Evolutionary conservation across 805 yeast species (phyloP).

Genomic region (Saccharomycopsis olivae): DNA sequence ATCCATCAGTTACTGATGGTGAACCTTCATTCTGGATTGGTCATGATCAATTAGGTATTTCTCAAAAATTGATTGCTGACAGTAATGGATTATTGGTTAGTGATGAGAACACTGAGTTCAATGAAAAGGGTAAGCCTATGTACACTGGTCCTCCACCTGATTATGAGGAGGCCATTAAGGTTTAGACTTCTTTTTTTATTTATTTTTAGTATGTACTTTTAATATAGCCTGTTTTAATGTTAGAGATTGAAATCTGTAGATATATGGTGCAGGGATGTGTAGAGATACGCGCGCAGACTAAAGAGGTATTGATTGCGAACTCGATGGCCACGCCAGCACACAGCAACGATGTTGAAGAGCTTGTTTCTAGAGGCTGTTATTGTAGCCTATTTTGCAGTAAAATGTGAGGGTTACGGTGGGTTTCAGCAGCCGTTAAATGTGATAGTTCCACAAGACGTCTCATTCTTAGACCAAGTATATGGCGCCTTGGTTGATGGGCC

Average conservation of each 20-base stretch:
- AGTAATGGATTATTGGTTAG: constrained; percentile 48
- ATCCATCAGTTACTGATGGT: constrained; percentile 46
- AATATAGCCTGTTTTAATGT: not conserved
- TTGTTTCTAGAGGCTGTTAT: no score
- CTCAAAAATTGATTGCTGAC: constrained; percentile 44
- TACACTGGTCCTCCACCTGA: constrained; percentile 64
- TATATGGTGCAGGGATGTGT: no score
- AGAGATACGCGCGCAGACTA: no score
- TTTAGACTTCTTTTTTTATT: not conserved
- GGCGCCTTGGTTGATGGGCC: not conserved
- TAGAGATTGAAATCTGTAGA: no score
- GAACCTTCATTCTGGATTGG: constrained; percentile 66
- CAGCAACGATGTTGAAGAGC: no score
- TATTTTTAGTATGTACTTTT: not conserved
- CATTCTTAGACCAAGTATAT: not conserved
- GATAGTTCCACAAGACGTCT: no score
- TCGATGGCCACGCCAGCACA: no score
- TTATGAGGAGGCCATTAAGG: constrained; percentile 39
- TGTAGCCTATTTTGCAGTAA: no score
- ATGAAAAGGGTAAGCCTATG: constrained; percentile 44
- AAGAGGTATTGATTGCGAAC: no score
- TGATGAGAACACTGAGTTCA: constrained; percentile 46
- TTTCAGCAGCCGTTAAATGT: no score
- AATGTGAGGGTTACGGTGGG: no score
- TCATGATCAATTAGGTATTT: constrained; percentile 56